Evolutionary conservation across 2,329 filamentous ascomycete genomes (phyloP).

Genomic region (Nigrospora osmanthi): DNA sequence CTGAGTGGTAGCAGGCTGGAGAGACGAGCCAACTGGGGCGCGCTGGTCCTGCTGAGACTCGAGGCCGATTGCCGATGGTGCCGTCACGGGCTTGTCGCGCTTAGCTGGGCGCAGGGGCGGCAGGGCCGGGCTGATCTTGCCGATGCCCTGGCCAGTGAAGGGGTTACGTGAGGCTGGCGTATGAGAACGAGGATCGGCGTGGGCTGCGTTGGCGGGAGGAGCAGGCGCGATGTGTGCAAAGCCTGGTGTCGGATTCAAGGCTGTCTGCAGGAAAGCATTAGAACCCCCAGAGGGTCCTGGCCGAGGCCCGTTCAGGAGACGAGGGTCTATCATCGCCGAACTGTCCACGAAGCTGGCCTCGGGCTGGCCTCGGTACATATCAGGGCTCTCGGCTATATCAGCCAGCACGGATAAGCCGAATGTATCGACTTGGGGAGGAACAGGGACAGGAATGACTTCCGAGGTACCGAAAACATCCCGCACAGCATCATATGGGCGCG

Average conservation of each 20-base stretch:
- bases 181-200: constrained; percentile 9
- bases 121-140: constrained; percentile 23
- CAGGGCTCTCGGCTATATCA: constrained; percentile 16
- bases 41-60: constrained; percentile 9
- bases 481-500: constrained; percentile 35
- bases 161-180: constrained; percentile 18
- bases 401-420: constrained; percentile 22
- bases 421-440: constrained; percentile 12
- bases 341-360: constrained; percentile 7
- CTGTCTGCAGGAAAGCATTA: constrained; percentile 27
- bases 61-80: not conserved
- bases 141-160: constrained; percentile 19
- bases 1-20: not conserved
- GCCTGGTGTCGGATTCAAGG: constrained; percentile 22
- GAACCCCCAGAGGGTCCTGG: constrained; percentile 9
- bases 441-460: constrained; percentile 13
- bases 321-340: constrained; percentile 19
- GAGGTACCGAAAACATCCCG: constrained; percentile 31
- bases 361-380: constrained; percentile 5
- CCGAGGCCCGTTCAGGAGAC: constrained; percentile 12
- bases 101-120: constrained; percentile 24
- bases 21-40: not conserved
- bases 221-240: constrained; percentile 20
- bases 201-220: constrained; percentile 13
- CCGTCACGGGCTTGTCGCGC: constrained; percentile 11